These are phyloP conservation scores for Plectosphaerella sp. DNA, from an alignment of 2,329 filamentous ascomycete species.

Conservation along the genomic window DNA sequence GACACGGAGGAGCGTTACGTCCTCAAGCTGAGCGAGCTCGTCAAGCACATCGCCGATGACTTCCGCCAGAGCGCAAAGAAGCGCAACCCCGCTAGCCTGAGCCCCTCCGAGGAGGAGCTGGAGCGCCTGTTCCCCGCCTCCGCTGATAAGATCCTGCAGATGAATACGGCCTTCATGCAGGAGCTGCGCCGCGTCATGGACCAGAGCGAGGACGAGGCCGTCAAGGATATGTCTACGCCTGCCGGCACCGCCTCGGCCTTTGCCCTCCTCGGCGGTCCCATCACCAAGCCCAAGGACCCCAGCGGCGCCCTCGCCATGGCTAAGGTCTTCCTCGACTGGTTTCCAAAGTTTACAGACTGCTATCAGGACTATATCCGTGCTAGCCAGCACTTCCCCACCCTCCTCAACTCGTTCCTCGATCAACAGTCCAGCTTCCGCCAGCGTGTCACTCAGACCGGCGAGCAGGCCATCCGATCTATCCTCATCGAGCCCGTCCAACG, in stretches of 20 bases:
- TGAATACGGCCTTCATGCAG: constrained; percentile 77
- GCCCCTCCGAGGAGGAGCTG: constrained; percentile 68
- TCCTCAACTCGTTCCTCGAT: constrained; percentile 75
- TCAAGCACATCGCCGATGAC: constrained; percentile 74
- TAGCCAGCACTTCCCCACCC: constrained; percentile 79
- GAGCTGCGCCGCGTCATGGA: constrained; percentile 74
- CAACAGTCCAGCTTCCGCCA: constrained; percentile 79
- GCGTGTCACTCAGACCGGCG: constrained; percentile 75
- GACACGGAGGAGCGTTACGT: constrained; percentile 96
- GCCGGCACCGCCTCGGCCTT: constrained; percentile 24
- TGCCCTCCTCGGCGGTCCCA: constrained; percentile 30
- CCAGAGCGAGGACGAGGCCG: constrained; percentile 75
- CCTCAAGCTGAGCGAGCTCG: constrained; percentile 76
- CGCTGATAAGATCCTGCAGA: constrained; percentile 71
- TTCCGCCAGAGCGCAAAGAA: constrained; percentile 67
- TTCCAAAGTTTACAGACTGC: constrained; percentile 84
- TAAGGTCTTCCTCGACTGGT: constrained; percentile 81
- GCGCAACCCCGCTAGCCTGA: constrained; percentile 56
- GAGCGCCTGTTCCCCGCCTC: constrained; percentile 77
- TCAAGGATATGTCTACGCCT: constrained; percentile 66
- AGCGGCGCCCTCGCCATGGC: constrained; percentile 76
- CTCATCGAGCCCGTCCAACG: constrained; percentile 96
- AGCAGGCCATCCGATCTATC: constrained; percentile 84
- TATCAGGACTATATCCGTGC: constrained; percentile 92
- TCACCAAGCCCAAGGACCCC: constrained; percentile 57